A percentile compares a stretch with the other conserved stretches of the same genome.
These are phyloP conservation scores for Penicilliopsis zonata DNA, from an alignment of 495 filamentous ascomycete genomes.

Conservation along the genomic window DNA sequence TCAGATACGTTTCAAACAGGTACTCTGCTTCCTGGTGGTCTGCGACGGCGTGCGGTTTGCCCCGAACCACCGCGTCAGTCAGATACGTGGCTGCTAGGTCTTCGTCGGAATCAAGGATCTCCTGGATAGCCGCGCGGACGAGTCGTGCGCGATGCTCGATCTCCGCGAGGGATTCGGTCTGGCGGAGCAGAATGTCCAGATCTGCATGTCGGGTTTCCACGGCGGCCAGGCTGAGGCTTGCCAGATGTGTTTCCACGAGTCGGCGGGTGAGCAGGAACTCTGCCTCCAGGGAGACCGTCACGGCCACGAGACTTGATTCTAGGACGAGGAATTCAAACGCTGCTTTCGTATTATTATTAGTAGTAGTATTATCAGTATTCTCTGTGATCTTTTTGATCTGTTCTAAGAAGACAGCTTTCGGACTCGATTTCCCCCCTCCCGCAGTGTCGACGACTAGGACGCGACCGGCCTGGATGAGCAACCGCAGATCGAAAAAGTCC, in stretches of 20 bases:
- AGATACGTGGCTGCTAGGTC: conserved; percentile 33
- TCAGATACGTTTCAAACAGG: conserved; percentile 22
- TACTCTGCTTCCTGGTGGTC: conserved; percentile 27
- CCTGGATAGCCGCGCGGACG: conserved; percentile 14
- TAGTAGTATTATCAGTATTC: conserved; percentile 3
- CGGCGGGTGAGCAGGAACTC: neutral
- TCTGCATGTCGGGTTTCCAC: conserved; percentile 5
- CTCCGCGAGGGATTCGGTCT: conserved; percentile 10
- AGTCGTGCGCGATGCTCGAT: conserved; percentile 19
- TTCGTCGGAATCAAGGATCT: conserved; percentile 17
- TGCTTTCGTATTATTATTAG: neutral
- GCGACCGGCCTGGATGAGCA: conserved; percentile 16
- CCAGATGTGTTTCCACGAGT: neutral
- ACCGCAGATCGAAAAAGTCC: conserved; percentile 17
- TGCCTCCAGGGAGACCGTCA: neutral
- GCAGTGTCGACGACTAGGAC: conserved; percentile 12
- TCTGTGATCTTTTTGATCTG: conserved; percentile 2
- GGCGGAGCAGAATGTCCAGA: conserved; percentile 10
- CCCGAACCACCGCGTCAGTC: conserved; percentile 22
- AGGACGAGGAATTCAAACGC: conserved; percentile 1
- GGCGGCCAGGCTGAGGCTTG: neutral
- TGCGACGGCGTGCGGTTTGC: conserved; percentile 11
- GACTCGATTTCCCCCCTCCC: too few species aligned
- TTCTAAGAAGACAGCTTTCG: too few species aligned
- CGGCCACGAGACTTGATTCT: neutral